Evolutionary conservation across 2,329 filamentous ascomycete species (phyloP).

Genomic region (Colletotrichum ledebouriae): DNA sequence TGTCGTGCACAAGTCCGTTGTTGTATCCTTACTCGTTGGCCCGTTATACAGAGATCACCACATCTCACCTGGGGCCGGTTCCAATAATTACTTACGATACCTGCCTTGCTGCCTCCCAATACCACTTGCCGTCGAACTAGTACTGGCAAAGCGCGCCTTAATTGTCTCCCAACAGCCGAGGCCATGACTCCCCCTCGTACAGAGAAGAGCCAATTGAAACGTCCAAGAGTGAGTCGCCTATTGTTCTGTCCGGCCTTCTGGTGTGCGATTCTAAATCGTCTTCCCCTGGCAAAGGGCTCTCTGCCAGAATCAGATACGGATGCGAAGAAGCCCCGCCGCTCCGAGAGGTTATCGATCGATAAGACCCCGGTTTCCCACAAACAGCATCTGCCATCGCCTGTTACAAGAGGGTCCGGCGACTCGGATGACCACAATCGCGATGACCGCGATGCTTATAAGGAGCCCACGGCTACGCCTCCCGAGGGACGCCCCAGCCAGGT

Average conservation of each 20-base stretch:
- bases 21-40: slow-evolving; percentile 11
- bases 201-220: slow-evolving; percentile 89
- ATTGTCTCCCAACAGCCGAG: slow-evolving; percentile 18
- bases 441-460: slow-evolving; percentile 64
- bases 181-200: slow-evolving; percentile 71
- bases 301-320: slow-evolving; percentile 74
- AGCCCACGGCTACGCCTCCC: slow-evolving; percentile 78
- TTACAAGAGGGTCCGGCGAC: slow-evolving; percentile 71
- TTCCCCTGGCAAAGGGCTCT: slow-evolving; percentile 68
- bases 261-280: slow-evolving; percentile 43
- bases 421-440: slow-evolving; percentile 52
- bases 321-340: slow-evolving; percentile 86
- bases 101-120: slow-evolving; percentile 24
- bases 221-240: slow-evolving; percentile 73
- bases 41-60: slow-evolving; percentile 28
- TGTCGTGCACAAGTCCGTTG: slow-evolving; percentile 27
- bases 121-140: neutral
- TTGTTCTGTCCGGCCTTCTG: slow-evolving; percentile 43
- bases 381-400: slow-evolving; percentile 83
- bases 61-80: slow-evolving; percentile 13
- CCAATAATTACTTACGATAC: slow-evolving; percentile 24
- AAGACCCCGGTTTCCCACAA: slow-evolving; percentile 73
- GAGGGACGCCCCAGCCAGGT: slow-evolving; percentile 69
- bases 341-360: slow-evolving; percentile 73
- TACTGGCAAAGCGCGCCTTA: slow-evolving; percentile 12